Conservation (phyloP, 2,329 filamentous ascomycete species). For the Herpomyces periplanetae region DNA sequence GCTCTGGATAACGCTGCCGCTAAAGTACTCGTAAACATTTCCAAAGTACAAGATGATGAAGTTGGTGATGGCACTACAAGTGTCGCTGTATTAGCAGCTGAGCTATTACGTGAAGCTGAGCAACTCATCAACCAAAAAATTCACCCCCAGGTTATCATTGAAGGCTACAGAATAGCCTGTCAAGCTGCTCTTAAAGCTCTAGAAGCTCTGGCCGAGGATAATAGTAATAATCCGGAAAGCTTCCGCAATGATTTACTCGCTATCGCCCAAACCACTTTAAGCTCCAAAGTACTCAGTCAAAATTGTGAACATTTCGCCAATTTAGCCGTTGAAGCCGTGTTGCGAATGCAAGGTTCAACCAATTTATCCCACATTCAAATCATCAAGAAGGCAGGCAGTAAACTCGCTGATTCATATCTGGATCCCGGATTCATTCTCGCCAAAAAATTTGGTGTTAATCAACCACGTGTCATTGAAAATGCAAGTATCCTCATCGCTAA, state of each 20-base stretch:
- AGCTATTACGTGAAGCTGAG: conserved; percentile 79
- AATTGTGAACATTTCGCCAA: conserved; percentile 67
- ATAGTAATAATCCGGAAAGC: conserved; percentile 38
- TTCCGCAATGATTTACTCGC: conserved; percentile 65
- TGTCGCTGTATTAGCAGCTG: conserved; percentile 76
- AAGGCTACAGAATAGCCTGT: conserved; percentile 91
- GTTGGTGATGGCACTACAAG: conserved; percentile 93
- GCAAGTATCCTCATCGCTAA: conserved; percentile 94
- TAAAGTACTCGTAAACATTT: conserved; percentile 95
- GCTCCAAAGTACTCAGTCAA: conserved; percentile 82
- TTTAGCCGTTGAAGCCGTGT: conserved; percentile 59
- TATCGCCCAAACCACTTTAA: conserved; percentile 76
- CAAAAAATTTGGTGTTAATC: conserved; percentile 96
- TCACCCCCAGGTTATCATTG: conserved; percentile 95
- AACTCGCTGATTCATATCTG: conserved; percentile 83
- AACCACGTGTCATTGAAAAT: conserved; percentile 85
- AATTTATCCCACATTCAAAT: conserved; percentile 95
- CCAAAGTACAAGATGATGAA: conserved; percentile 94
- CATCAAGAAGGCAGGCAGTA: conserved; percentile 95
- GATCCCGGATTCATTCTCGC: conserved; percentile 95
- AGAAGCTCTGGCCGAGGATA: conserved; percentile 48
- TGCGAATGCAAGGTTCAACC: conserved; percentile 54
- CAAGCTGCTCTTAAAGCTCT: conserved; percentile 48
- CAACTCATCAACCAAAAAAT: conserved; percentile 94
- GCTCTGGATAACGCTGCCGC: conserved; percentile 91